Conservation (phyloP, 2,329 filamentous ascomycete species). For the Neofusicoccum kwambonambiense region DNA sequence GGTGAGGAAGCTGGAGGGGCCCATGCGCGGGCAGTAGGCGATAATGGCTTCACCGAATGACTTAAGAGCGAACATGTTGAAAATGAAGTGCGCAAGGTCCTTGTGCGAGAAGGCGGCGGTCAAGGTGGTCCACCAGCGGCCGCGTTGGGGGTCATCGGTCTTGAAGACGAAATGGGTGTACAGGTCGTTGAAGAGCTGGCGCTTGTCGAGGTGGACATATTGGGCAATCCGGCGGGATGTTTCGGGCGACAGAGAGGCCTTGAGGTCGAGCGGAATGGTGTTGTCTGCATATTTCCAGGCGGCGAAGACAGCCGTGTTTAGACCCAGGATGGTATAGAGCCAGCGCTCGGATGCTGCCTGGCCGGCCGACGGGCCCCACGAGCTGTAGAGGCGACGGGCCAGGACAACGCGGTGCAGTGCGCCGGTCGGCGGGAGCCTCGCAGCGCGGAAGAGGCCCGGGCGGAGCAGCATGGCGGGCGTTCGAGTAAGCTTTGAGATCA, state of each 20-base stretch:
- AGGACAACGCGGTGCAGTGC: background rate
- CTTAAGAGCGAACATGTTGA: constrained; percentile 44
- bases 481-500: background rate
- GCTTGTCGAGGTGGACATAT: background rate
- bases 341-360: background rate
- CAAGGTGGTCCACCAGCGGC: constrained; percentile 28
- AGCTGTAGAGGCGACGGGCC: background rate
- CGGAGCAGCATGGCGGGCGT: background rate
- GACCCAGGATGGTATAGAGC: constrained; percentile 35
- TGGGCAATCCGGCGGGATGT: background rate
- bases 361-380: background rate
- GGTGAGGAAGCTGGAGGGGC: constrained; percentile 27
- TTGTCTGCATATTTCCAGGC: constrained; percentile 35
- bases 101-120: constrained; percentile 43
- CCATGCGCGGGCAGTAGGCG: background rate
- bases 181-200: background rate
- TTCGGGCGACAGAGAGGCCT: background rate
- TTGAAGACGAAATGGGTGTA: constrained; percentile 35
- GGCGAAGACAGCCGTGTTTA: constrained; percentile 42
- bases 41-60: constrained; percentile 37
- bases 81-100: constrained; percentile 34
- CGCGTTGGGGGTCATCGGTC: constrained; percentile 25
- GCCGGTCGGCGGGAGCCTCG: background rate
- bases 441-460: constrained; percentile 1
- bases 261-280: constrained; percentile 17